Evolutionary conservation across 2,329 filamentous ascomycete genomes (phyloP).

Genomic region (Ophiocordyceps robertsii): DNA sequence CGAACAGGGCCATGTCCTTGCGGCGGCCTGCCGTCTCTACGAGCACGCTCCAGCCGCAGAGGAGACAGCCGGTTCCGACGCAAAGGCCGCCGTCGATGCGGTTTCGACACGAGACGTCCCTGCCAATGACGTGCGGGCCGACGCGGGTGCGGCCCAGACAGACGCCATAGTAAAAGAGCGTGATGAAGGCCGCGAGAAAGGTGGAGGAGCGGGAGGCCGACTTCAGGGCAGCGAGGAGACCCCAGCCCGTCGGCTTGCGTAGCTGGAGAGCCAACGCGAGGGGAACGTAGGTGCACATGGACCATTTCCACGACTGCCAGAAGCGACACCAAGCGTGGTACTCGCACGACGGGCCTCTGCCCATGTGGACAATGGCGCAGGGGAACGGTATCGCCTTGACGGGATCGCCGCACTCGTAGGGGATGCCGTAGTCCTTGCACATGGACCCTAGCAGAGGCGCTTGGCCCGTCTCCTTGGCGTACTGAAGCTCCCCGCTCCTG

Average conservation of each 20-base stretch:
- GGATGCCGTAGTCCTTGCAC: conserved; percentile 58
- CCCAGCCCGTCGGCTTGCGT: conserved; percentile 27
- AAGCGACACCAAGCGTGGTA: conserved; percentile 59
- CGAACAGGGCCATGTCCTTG: conserved; percentile 69
- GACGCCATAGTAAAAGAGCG: conserved; percentile 73
- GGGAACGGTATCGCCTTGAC: conserved; percentile 56
- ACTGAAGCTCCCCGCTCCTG: conserved; percentile 48
- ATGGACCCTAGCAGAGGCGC: conserved; percentile 54
- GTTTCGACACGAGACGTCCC: conserved; percentile 30
- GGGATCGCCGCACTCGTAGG: conserved; percentile 61
- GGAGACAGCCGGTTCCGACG: conserved; percentile 54
- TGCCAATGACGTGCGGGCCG: conserved; percentile 55
- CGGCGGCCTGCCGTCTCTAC: conserved; percentile 52
- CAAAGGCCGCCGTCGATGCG: conserved; percentile 51
- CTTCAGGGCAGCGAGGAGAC: conserved; percentile 37
- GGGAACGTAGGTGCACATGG: conserved; percentile 64
- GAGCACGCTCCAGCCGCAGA: conserved; percentile 75
- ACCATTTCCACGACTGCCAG: conserved; percentile 55
- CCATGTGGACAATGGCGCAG: conserved; percentile 77
- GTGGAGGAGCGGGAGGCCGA: conserved; percentile 59
- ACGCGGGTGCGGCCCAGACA: conserved; percentile 64
- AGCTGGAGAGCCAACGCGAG: conserved; percentile 55
- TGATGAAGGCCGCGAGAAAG: conserved; percentile 66
- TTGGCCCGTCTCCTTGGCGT: conserved; percentile 61
- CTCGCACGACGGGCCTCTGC: conserved; percentile 60